Conservation (phyloP, 2,329 filamentous ascomycete genomes). For the Drechslerella dactyloides region DNA sequence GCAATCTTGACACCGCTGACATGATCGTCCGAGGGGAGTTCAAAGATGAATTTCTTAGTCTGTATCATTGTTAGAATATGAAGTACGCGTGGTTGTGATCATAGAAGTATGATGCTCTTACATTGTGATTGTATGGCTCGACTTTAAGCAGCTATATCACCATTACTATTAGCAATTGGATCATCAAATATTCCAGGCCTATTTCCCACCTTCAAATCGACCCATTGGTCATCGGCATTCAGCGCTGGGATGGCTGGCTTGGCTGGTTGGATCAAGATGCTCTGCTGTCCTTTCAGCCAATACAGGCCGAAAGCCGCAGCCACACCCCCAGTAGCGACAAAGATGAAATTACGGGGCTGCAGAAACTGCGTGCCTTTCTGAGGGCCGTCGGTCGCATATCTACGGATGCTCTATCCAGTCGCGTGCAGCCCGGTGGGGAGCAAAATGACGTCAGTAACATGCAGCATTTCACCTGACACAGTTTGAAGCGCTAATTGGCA, state of each 20-base stretch:
- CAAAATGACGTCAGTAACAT: slow-evolving; percentile 45
- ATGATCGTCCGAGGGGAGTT: slow-evolving; percentile 80
- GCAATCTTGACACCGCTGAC: slow-evolving; percentile 82
- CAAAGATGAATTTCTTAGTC: slow-evolving; percentile 82
- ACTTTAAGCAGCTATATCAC: slow-evolving; percentile 32
- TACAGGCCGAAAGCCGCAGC: slow-evolving; percentile 67
- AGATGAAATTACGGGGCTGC: slow-evolving; percentile 61
- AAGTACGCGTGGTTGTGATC: not conserved
- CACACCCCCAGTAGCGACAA: slow-evolving; percentile 67
- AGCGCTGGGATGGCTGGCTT: slow-evolving; percentile 52
- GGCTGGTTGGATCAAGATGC: slow-evolving; percentile 49
- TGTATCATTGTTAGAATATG: no score
- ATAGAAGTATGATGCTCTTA: not conserved
- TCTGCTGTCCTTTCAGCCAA: slow-evolving; percentile 58
- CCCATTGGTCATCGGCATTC: slow-evolving; percentile 57
- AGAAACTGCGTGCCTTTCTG: slow-evolving; percentile 44
- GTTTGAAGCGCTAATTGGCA: slow-evolving; percentile 6
- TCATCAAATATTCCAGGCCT: not conserved
- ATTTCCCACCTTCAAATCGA: slow-evolving; percentile 56
- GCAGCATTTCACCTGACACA: not conserved
- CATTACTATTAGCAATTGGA: not conserved
- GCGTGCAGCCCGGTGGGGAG: not conserved
- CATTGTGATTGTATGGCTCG: slow-evolving; percentile 49
- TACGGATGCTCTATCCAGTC: slow-evolving; percentile 27
- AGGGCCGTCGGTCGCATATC: slow-evolving; percentile 32